These are phyloP conservation scores for Aspergillus aculeatinus DNA, from an alignment of 2,329 filamentous ascomycete species.

Conservation along the genomic window DNA sequence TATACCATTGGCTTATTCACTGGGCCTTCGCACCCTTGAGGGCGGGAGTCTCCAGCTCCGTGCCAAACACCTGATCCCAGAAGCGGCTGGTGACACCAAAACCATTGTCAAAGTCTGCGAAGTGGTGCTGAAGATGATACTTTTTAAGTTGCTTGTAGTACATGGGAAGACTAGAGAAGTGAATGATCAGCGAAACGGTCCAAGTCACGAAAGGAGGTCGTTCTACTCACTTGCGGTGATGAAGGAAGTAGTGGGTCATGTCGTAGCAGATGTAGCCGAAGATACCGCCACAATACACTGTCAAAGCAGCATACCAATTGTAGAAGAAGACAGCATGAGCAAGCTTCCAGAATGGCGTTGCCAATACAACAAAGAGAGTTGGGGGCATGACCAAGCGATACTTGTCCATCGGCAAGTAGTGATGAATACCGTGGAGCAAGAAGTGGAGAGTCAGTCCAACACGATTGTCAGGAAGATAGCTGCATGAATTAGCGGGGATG, in stretches of 20 bases:
- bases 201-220: neutral
- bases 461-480: constrained; percentile 86
- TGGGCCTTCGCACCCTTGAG: constrained; percentile 39
- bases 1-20: constrained; percentile 19
- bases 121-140: constrained; percentile 95
- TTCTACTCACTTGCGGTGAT: constrained; percentile 74
- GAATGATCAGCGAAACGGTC: constrained; percentile 12
- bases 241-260: constrained; percentile 96
- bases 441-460: constrained; percentile 87
- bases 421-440: constrained; percentile 92
- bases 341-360: constrained; percentile 87
- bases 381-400: constrained; percentile 97
- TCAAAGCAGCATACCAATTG: constrained; percentile 77
- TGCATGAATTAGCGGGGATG: constrained; percentile 39
- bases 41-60: constrained; percentile 62
- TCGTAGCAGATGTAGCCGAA: constrained; percentile 98
- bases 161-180: constrained; percentile 63
- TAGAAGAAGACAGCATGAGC: constrained; percentile 79
- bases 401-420: constrained; percentile 99
- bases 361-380: constrained; percentile 77
- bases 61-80: constrained; percentile 92
- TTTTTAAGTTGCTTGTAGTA: constrained; percentile 95
- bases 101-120: constrained; percentile 95
- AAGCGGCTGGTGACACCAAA: constrained; percentile 96
- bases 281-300: constrained; percentile 83